Evolutionary conservation across 495 filamentous ascomycete genomes (phyloP).

Genomic region (Friedmanniomyces simplex): DNA sequence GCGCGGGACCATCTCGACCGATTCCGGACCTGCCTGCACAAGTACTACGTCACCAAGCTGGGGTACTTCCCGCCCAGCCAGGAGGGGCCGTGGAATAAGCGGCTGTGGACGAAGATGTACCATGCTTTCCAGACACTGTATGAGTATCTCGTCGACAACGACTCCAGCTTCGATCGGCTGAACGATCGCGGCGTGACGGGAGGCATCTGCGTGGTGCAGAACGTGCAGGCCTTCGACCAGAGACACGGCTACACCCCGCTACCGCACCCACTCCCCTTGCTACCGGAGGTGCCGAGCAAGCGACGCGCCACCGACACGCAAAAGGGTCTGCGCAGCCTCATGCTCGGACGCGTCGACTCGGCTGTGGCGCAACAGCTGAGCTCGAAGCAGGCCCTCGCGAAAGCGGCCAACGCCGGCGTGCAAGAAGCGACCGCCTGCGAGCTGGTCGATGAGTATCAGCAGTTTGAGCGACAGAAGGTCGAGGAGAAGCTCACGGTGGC

Average conservation of each 20-base stretch:
- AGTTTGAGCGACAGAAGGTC: conserved; percentile 31
- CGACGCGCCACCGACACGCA: conserved; percentile 22
- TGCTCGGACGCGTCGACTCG: conserved; percentile 23
- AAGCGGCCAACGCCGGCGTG: conserved; percentile 35
- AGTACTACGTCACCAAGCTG: conserved; percentile 49
- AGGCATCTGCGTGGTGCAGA: conserved; percentile 51
- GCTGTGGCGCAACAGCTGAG: conserved; percentile 23
- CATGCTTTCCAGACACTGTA: conserved; percentile 53
- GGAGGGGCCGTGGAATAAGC: conserved; percentile 38
- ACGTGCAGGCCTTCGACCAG: conserved; percentile 47
- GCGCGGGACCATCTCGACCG: conserved; percentile 49
- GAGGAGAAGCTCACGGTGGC: conserved; percentile 34
- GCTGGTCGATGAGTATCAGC: conserved; percentile 37
- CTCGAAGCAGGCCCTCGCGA: conserved; percentile 26
- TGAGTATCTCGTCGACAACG: conserved; percentile 48
- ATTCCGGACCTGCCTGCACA: conserved; percentile 51
- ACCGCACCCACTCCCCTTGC: conserved; percentile 46
- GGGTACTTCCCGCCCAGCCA: conserved; percentile 54
- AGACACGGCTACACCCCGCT: conserved; percentile 44
- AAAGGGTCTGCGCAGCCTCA: conserved; percentile 21
- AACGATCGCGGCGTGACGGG: conserved; percentile 34
- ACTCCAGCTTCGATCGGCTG: conserved; percentile 32
- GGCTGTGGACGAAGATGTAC: conserved; percentile 45
- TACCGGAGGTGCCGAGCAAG: conserved; percentile 34
- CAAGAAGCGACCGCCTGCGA: conserved; percentile 23